These are phyloP conservation scores for Coffea humblotiana DNA, from an alignment of 305 asterid species.

Conservation along the genomic window DNA sequence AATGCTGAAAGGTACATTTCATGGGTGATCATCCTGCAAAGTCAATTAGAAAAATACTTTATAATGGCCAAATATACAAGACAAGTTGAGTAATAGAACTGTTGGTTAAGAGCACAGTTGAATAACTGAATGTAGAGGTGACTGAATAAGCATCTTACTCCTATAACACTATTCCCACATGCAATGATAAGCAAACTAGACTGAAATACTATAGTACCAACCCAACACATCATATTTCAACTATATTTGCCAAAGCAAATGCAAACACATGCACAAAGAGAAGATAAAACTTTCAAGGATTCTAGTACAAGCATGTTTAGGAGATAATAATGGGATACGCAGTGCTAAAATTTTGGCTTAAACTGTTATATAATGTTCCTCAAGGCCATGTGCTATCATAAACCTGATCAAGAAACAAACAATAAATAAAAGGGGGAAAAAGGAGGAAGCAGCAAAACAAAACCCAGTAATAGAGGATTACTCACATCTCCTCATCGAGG, in stretches of 20 bases:
- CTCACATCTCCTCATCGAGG: too few relatives aligned
- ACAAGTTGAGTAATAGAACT: neutral
- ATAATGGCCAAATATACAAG: neutral
- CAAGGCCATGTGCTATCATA: too few relatives aligned
- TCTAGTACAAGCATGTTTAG: too few relatives aligned
- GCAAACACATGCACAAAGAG: neutral
- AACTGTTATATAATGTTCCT: too few relatives aligned
- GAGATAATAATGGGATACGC: too few relatives aligned
- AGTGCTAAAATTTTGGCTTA: too few relatives aligned
- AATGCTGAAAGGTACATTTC: conserved; percentile 86
- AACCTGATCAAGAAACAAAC: too few relatives aligned
- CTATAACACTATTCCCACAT: neutral
- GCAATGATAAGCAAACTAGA: too few relatives aligned
- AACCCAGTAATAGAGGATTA: too few relatives aligned
- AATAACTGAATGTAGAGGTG: neutral
- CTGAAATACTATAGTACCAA: neutral
- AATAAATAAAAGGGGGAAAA: too few relatives aligned
- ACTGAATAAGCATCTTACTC: neutral
- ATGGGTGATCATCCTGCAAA: conserved; percentile 83
- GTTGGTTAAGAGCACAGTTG: neutral
- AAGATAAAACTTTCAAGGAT: neutral
- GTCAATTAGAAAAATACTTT: conserved; percentile 15
- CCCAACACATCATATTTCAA: neutral
- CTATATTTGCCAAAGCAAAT: neutral
- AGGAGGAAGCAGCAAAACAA: too few relatives aligned